These are phyloP conservation scores for Mycena leptocephala DNA, from an alignment of 768 basidiomycete genomes.

Conservation along the genomic window DNA sequence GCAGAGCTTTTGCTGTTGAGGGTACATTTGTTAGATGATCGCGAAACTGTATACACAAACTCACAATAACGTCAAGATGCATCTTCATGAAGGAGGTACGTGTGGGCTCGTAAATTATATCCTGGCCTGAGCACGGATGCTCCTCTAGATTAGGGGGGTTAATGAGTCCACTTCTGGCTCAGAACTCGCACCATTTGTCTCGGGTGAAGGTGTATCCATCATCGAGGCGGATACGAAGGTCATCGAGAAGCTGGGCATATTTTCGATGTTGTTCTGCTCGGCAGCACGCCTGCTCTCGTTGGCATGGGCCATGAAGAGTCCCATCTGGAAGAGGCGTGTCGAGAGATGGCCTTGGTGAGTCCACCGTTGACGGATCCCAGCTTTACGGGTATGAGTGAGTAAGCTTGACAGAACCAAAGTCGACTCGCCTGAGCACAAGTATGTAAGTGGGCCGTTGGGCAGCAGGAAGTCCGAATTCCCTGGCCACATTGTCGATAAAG, in stretches of 20 bases:
- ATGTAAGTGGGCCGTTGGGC: background rate
- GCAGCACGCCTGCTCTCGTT: background rate
- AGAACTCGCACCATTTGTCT: background rate
- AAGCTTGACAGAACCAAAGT: background rate
- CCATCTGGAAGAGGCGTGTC: background rate
- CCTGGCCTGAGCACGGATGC: constrained; percentile 2
- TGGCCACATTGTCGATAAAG: constrained; percentile 8
- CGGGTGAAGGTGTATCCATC: background rate
- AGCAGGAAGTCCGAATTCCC: background rate
- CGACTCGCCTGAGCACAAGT: background rate
- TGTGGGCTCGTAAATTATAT: background rate
- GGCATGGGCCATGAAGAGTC: background rate
- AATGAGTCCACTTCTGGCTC: background rate
- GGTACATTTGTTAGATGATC: background rate
- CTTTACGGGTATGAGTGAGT: background rate
- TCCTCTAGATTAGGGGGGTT: background rate
- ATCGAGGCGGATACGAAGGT: background rate
- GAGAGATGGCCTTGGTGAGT: background rate
- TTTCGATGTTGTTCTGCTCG: background rate
- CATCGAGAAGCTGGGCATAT: background rate
- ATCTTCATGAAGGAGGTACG: constrained; percentile 3
- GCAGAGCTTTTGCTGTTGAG: background rate
- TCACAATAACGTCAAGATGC: background rate
- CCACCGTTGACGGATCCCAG: background rate
- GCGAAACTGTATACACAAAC: background rate